Base-by-base conservation (phyloP, 306 rosid genomes). In the Dryas alaskensis region DNA sequence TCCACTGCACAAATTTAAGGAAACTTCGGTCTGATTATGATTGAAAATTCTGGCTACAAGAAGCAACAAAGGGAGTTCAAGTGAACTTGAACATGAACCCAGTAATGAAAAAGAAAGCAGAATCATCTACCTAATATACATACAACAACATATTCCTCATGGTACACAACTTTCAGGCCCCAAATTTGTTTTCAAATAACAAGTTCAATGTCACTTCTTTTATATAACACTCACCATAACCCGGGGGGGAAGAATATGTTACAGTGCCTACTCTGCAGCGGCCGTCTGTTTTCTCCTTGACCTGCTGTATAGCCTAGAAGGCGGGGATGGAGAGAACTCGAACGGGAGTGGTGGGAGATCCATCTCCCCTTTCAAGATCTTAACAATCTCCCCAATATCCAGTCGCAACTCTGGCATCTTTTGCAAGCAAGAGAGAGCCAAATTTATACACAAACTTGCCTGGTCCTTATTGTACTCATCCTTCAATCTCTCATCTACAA, bases 311-410 rank as follows among this genome's bases (percentile, higher is more conserved):
- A 85, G 70, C 73, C 76, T 89, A 63, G 93, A 87, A 71, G 97
- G 92, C 6, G 98, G 97, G 76, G 98, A 88, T 16, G 96, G 96
- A 52, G 94, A 93, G 78, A 93, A 91, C 86, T 91, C 92, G 49
- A 91, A 88, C 46, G 94, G 96, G 58, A 88, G 76, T 25, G 86
- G 85, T 25, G 95, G 97, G 65, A 88, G 88, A 16, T 89, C 96
- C 94, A 91, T 89, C 73, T 89, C 98, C 73, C 98, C 92, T 70
- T 84, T 89, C 87, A 94, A 68, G 84, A 89, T 83, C 88, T 82
- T 90, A 47, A 91, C 91, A 72, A 91, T 88, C 55, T 89, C 98
- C n/a, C 91, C 90, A 14, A 88, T 88, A 68, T 91, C 96, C 2
- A 94, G 98, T 67, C 98, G 77, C 79, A 89, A 78, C 82, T 89